Conservation (phyloP, 176 grass and related monocot genomes). For the Phragmites australis region DNA sequence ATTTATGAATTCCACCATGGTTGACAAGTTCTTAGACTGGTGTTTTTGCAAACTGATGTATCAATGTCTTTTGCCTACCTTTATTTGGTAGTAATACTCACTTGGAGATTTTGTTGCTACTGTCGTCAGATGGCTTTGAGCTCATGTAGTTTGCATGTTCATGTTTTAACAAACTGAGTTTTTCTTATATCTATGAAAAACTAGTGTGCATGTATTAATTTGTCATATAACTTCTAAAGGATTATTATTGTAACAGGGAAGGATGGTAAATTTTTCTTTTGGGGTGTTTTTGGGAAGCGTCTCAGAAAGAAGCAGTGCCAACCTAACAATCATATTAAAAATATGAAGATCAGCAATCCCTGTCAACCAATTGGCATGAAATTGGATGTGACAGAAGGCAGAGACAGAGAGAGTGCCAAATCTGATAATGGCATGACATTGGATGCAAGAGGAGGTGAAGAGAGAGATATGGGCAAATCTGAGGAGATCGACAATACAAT, state of each 20-base stretch:
- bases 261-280: constrained; percentile 60
- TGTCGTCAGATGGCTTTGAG: not conserved
- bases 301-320: constrained; percentile 28
- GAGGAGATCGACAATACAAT: constrained; percentile 45
- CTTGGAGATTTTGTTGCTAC: not conserved
- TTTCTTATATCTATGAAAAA: constrained; percentile 21
- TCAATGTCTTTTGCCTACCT: not conserved
- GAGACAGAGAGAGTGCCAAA: constrained; percentile 9
- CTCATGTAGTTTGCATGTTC: not conserved
- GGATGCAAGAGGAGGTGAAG: constrained; percentile 33
- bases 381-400: constrained; percentile 42
- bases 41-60: not conserved
- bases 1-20: not conserved
- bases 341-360: constrained; percentile 20
- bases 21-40: not conserved
- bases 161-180: constrained; percentile 6
- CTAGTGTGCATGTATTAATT: not conserved
- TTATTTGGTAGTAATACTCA: constrained; percentile 3
- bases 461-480: constrained; percentile 5
- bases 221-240: constrained; percentile 30
- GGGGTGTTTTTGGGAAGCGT: constrained; percentile 64
- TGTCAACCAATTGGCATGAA: constrained; percentile 23
- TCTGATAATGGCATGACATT: constrained; percentile 45
- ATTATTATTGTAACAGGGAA: constrained; percentile 46
- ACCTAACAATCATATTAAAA: constrained; percentile 26